Evolutionary conservation across 2,329 filamentous ascomycete species (phyloP).

Genomic region (Reticulascus tulasneorum): DNA sequence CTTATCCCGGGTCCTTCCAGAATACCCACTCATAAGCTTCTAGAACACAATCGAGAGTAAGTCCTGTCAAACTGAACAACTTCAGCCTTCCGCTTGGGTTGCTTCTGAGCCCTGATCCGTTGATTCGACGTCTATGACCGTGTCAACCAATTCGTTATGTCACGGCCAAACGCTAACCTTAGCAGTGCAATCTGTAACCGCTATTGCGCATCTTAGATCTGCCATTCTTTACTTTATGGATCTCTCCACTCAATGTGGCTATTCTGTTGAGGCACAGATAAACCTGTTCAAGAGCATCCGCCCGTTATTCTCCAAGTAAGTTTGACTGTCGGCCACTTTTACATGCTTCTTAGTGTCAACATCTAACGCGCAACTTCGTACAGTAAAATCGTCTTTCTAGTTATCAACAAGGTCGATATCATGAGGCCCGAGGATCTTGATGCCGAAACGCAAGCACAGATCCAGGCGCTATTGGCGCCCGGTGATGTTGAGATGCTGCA

Average conservation of each 20-base stretch:
- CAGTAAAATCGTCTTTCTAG: conserved; percentile 95
- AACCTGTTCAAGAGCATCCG: conserved; percentile 95
- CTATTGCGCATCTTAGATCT: conserved; percentile 92
- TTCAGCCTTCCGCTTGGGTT: too few relatives aligned
- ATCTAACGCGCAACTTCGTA: too few relatives aligned
- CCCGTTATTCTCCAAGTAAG: conserved; percentile 96
- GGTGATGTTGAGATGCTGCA: conserved; percentile 91
- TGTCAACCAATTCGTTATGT: too few relatives aligned
- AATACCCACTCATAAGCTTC: not conserved
- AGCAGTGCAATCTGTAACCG: conserved; percentile 98
- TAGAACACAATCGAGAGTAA: conserved; percentile 97
- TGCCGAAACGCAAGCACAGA: conserved; percentile 68
- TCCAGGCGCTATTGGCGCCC: conserved; percentile 77
- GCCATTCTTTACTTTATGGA: conserved; percentile 99
- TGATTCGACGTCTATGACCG: too few relatives aligned
- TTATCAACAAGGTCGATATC: conserved; percentile 98
- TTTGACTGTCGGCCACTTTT: too few relatives aligned
- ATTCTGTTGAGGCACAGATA: conserved; percentile 88
- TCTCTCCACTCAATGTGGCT: conserved; percentile 93
- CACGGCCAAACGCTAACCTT: too few relatives aligned
- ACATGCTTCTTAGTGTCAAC: too few relatives aligned
- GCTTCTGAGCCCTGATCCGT: too few relatives aligned
- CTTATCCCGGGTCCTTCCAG: too few relatives aligned
- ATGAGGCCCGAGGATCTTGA: conserved; percentile 83
- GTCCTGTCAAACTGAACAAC: too few relatives aligned